These are phyloP conservation scores for Colletotrichum scovillei DNA, from an alignment of 2,329 filamentous ascomycete genomes.

Conservation along the genomic window DNA sequence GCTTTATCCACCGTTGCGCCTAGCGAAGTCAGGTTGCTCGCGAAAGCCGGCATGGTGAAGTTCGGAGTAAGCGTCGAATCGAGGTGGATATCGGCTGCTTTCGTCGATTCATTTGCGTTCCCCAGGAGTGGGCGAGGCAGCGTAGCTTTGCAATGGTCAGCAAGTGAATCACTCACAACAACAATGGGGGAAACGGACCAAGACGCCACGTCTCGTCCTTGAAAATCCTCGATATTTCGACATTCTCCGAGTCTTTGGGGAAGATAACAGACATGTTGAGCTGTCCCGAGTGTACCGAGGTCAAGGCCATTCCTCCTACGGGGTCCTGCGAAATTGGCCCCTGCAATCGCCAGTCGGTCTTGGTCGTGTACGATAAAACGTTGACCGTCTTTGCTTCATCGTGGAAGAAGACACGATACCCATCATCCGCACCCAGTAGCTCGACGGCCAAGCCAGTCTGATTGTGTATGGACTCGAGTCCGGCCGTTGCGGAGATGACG, in stretches of 20 bases:
- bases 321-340: conserved; percentile 47
- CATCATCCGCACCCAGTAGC: conserved; percentile 44
- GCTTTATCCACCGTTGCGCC: conserved; percentile 41
- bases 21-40: neutral
- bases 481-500: conserved; percentile 41
- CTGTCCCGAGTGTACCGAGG: conserved; percentile 41
- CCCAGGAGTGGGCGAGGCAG: conserved; percentile 46
- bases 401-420: conserved; percentile 53
- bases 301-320: conserved; percentile 43
- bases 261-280: conserved; percentile 49
- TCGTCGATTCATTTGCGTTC: conserved; percentile 1
- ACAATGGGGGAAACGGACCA: conserved; percentile 37
- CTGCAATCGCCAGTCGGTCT: conserved; percentile 43
- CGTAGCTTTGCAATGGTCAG: conserved; percentile 43
- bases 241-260: conserved; percentile 45
- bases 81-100: conserved; percentile 16
- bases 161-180: neutral
- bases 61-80: conserved; percentile 4
- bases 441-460: conserved; percentile 46
- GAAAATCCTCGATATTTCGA: conserved; percentile 45
- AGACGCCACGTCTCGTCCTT: conserved; percentile 46
- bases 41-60: conserved; percentile 21
- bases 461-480: conserved; percentile 40
- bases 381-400: conserved; percentile 45
- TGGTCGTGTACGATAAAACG: conserved; percentile 44